Evolutionary conservation across 2,329 filamentous ascomycete genomes (phyloP), one percentile per base, ranked within the genome.

Genomic region (Ceratocystis eucalypticola): DNA sequence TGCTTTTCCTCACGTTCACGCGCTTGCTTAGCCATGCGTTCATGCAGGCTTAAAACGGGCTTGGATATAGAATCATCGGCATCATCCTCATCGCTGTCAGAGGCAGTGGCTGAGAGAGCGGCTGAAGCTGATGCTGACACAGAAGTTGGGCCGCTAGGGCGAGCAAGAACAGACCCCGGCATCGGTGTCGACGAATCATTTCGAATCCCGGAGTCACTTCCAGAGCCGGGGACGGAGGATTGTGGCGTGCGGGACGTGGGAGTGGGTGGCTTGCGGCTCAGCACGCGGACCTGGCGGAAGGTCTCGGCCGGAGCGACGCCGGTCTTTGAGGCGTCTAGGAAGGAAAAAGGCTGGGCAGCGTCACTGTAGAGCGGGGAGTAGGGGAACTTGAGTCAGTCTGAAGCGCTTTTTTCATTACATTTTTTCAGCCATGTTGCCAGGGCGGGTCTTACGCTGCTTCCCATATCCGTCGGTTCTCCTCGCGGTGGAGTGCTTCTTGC

Each of bases 1-100:
- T 96, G 89, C 78, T 94, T 96, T 77, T 96, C 91, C 73, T 95
- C 91, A 8, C 86, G 83, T 71, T 96, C 90, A 62, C 83, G 82
- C 73, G 91, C 85, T 65, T 92, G 89, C 72, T 88, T 88, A 28
- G 85, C 83, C 69, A 88, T 85, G 44, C 91, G 83, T 77, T 96
- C 88, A 71, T 93, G 89, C 22, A 81, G 78, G 69, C 84, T 82
- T 73, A 83, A 85, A 65, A 78, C 76, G 62, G 78, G 76, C 66
- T 85, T 83, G 30, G 86, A 25, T 25, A 3, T 22, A 4, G 48
- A 22, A 28, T 25, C 48, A 10, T 28, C 48, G 48, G 8, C 83
- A 65, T 88, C 84, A 30, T 85, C 88, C 53, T 89, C 87, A 10
- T 87, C 85, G 37, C 81, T 81, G 68, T 83, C 81, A 25, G 61